phyloP scores from a whole-genome alignment of 352 stramenopile genomes.

The Achlya hypogyna region DNA sequence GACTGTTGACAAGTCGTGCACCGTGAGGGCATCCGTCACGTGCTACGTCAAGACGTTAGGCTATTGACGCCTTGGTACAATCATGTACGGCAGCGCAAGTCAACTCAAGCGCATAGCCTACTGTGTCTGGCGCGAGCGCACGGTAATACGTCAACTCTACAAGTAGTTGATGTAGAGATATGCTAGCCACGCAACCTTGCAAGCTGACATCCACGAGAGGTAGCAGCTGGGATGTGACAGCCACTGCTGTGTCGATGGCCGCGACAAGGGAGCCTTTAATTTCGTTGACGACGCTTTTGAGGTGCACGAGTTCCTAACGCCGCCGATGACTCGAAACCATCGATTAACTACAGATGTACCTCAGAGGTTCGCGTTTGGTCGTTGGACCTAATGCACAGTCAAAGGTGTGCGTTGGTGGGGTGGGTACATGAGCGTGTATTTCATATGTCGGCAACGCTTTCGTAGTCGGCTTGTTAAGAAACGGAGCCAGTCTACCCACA shows the following conservation, averaged over 20 bases:
- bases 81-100: not conserved
- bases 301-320: not conserved
- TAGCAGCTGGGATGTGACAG: not conserved
- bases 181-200: not conserved
- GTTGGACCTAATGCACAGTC: slow-evolving; percentile 1
- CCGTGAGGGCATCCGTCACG: not conserved
- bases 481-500: not conserved
- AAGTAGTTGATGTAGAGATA: not conserved
- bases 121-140: not conserved
- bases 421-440: not conserved
- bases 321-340: not conserved
- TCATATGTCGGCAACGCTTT: not conserved
- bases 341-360: not conserved
- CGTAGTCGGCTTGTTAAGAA: not conserved
- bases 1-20: not conserved
- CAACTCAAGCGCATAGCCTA: not conserved
- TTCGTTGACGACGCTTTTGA: not conserved
- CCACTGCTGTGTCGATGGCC: not conserved
- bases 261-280: not conserved
- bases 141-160: not conserved
- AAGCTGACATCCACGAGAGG: not conserved
- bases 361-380: not conserved
- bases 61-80: not conserved
- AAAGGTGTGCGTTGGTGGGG: not conserved
- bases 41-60: not conserved